A percentile compares a stretch with the other conserved stretches of the same genome.
Conservation (phyloP, 345 rosid genomes). For the Acer negundo region DNA sequence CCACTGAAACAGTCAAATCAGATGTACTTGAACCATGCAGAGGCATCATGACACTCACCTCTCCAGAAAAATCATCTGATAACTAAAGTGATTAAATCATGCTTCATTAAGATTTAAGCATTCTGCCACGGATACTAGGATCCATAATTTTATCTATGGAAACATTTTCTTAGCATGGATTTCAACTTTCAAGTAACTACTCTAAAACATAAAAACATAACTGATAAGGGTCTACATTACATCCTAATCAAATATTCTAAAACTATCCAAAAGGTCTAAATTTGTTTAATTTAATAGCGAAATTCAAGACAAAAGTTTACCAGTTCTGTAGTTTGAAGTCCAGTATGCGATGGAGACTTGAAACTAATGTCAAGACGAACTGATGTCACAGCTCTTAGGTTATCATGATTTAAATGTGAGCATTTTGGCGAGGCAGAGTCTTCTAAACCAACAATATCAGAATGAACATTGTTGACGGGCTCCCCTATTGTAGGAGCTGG, state of each 20-base stretch:
- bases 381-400: slow-evolving; percentile 55
- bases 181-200: background rate
- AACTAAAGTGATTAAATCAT: background rate
- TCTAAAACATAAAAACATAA: background rate
- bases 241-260: background rate
- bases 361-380: slow-evolving; percentile 92
- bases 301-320: slow-evolving; percentile 32
- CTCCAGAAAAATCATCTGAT: background rate
- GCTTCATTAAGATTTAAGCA: background rate
- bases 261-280: background rate
- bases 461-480: slow-evolving; percentile 38
- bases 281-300: background rate
- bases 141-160: background rate
- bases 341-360: slow-evolving; percentile 90
- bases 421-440: slow-evolving; percentile 53
- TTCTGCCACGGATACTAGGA: background rate
- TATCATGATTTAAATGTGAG: slow-evolving; percentile 35
- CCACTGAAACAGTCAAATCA: slow-evolving; percentile 11
- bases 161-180: background rate
- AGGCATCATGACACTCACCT: slow-evolving; percentile 1
- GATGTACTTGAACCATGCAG: background rate
- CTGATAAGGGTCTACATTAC: background rate
- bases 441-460: slow-evolving; percentile 50
- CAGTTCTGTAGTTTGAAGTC: slow-evolving; percentile 91
- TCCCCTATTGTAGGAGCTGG: slow-evolving; percentile 40